These are phyloP conservation scores for Penicillium freii DNA, from an alignment of 2,329 filamentous ascomycete species.

Conservation along the genomic window DNA sequence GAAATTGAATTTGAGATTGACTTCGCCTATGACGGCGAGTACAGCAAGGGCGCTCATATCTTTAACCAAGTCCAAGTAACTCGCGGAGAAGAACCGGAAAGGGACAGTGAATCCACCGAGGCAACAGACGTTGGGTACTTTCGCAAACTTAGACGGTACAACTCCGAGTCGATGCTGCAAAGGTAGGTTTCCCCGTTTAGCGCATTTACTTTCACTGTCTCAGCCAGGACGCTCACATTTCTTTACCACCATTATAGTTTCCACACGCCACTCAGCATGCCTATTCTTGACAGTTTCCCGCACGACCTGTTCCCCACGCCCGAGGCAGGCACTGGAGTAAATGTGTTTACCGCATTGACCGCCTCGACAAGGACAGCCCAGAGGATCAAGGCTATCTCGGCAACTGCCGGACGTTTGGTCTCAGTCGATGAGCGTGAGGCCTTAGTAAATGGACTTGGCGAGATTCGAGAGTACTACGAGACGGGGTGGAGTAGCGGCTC, in stretches of 20 bases:
- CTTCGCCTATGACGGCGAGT: constrained; percentile 35
- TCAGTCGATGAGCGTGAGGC: constrained; percentile 77
- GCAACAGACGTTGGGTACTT: constrained; percentile 26
- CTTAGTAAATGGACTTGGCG: constrained; percentile 75
- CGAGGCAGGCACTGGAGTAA: constrained; percentile 47
- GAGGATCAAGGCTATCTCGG: constrained; percentile 64
- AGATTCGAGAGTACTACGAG: constrained; percentile 83
- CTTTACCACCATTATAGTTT: constrained; percentile 29
- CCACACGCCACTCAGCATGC: constrained; percentile 59
- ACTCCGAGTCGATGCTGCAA: constrained; percentile 36
- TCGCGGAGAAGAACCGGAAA: constrained; percentile 26
- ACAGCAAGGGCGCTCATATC: constrained; percentile 29
- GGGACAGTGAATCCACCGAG: constrained; percentile 13
- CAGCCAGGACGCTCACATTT: not conserved
- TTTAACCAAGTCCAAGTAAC: constrained; percentile 38
- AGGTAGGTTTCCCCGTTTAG: constrained; percentile 25
- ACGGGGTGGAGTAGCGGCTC: constrained; percentile 78
- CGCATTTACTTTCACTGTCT: constrained; percentile 9
- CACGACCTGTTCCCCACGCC: constrained; percentile 61
- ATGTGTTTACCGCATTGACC: constrained; percentile 58
- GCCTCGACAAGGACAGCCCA: constrained; percentile 72
- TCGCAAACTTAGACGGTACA: constrained; percentile 34
- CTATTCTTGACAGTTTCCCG: constrained; percentile 81
- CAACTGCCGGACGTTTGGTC: constrained; percentile 61
- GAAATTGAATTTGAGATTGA: constrained; percentile 40